Conservation (phyloP, 2,329 filamentous ascomycete genomes). For the Hypoxylon sp. region DNA sequence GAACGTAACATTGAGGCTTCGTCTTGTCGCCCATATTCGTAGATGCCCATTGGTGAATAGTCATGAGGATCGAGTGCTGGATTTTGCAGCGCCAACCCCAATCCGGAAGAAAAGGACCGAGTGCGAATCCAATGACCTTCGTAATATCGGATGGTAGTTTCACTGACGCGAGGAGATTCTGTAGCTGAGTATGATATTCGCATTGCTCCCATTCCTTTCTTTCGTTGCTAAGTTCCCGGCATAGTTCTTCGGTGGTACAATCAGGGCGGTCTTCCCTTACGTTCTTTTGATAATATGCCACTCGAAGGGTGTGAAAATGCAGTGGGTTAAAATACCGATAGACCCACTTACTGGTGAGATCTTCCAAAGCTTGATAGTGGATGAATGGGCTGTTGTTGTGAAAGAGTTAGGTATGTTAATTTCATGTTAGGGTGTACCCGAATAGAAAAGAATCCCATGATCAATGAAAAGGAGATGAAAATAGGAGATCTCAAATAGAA, state of each 20-base stretch:
- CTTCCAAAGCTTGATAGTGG: neutral
- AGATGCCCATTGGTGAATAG: neutral
- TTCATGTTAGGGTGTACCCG: neutral
- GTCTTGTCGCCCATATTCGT: neutral
- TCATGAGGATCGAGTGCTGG: slow-evolving; percentile 1
- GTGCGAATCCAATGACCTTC: neutral
- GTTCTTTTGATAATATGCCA: neutral
- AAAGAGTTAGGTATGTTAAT: neutral
- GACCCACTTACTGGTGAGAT: neutral
- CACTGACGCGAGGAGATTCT: neutral
- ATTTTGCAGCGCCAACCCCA: neutral
- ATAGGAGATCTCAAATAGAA: neutral
- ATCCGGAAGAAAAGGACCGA: neutral
- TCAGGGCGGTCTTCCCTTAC: neutral
- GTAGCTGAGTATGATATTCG: neutral
- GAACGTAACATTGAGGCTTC: neutral
- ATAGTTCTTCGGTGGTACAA: neutral
- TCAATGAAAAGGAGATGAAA: neutral
- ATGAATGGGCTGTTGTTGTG: neutral
- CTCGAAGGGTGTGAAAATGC: neutral
- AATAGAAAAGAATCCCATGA: neutral
- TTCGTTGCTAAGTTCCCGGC: neutral
- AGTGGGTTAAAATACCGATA: neutral
- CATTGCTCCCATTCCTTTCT: neutral
- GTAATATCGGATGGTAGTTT: neutral